A percentile compares a stretch with the other conserved stretches of the same genome.
phyloP scores from a whole-genome alignment of 2,329 filamentous ascomycete genomes.

The Aspergillus ochraceus region DNA sequence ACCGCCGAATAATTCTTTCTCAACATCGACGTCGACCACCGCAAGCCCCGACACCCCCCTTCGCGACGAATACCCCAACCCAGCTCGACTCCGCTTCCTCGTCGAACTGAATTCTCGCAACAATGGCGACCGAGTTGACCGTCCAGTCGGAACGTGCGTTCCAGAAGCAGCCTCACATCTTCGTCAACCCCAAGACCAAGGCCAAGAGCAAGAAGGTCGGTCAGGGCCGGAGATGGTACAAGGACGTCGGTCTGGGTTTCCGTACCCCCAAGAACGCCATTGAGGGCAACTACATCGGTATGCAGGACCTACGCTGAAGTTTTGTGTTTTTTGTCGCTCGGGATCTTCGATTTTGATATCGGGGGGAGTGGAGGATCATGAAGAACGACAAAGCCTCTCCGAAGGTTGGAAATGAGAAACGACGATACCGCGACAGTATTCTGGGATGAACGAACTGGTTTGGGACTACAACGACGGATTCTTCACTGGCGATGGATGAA shows the following conservation, averaged over 20 bases:
- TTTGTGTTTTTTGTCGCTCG: slow-evolving; percentile 9
- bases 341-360: slow-evolving; percentile 19
- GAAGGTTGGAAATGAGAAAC: slow-evolving; percentile 18
- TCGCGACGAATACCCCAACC: slow-evolving; percentile 33
- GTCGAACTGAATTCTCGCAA: slow-evolving; percentile 57
- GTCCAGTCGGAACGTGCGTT: slow-evolving; percentile 99
- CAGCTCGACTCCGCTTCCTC: slow-evolving; percentile 40
- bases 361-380: slow-evolving; percentile 9
- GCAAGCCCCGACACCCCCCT: slow-evolving; percentile 33
- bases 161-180: slow-evolving; percentile 99
- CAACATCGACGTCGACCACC: slow-evolving; percentile 41
- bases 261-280: slow-evolving; percentile 97
- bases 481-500: neutral
- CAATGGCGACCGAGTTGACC: slow-evolving; percentile 97
- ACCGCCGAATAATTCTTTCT: slow-evolving; percentile 39
- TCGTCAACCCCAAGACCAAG: slow-evolving; percentile 96
- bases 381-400: slow-evolving; percentile 5
- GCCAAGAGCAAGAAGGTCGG: slow-evolving; percentile 75
- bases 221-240: slow-evolving; percentile 97
- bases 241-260: slow-evolving; percentile 99
- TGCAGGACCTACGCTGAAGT: slow-evolving; percentile 48
- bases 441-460: neutral
- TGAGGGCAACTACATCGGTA: slow-evolving; percentile 99
- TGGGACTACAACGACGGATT: neutral
- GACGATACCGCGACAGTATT: slow-evolving; percentile 4